These are phyloP conservation scores for Kondoa malvinella DNA, from an alignment of 768 basidiomycete species.

Conservation along the genomic window DNA sequence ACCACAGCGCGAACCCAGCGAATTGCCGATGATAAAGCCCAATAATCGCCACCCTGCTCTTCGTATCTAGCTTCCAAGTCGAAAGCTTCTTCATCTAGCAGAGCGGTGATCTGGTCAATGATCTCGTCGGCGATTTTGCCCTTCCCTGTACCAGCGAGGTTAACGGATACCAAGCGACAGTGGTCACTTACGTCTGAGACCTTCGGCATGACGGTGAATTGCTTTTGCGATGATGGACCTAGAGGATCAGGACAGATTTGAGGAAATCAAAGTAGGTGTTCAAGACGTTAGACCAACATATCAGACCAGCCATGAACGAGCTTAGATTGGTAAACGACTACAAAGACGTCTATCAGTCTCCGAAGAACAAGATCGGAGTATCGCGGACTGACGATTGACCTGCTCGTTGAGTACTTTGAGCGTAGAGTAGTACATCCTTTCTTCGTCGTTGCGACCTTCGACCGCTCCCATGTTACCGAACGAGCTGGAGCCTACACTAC, in stretches of 20 bases:
- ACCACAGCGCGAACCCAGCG: not conserved
- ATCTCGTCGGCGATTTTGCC: not conserved
- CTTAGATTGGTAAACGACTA: not conserved
- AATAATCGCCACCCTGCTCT: not conserved
- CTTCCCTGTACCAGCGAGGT: not conserved
- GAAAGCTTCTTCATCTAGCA: not conserved
- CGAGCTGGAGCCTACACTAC: not conserved
- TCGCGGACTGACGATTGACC: too few species aligned
- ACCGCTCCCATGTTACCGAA: too few species aligned
- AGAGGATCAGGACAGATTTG: too few species aligned
- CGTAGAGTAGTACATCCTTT: not conserved
- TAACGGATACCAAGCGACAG: not conserved
- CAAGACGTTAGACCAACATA: too few species aligned
- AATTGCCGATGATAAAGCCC: not conserved
- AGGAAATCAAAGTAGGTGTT: too few species aligned
- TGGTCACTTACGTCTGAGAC: not conserved
- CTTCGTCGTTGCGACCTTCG: not conserved
- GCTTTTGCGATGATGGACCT: not conserved
- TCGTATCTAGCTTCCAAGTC: not conserved
- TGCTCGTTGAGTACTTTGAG: not conserved
- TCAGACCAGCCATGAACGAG: not conserved
- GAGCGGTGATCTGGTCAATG: not conserved
- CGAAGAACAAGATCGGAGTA: too few species aligned
- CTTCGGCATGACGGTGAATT: not conserved
- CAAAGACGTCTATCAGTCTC: too few species aligned